Evolutionary conservation across 2,329 filamentous ascomycete genomes (phyloP).

Genomic region (Paradendryphiella salina): DNA sequence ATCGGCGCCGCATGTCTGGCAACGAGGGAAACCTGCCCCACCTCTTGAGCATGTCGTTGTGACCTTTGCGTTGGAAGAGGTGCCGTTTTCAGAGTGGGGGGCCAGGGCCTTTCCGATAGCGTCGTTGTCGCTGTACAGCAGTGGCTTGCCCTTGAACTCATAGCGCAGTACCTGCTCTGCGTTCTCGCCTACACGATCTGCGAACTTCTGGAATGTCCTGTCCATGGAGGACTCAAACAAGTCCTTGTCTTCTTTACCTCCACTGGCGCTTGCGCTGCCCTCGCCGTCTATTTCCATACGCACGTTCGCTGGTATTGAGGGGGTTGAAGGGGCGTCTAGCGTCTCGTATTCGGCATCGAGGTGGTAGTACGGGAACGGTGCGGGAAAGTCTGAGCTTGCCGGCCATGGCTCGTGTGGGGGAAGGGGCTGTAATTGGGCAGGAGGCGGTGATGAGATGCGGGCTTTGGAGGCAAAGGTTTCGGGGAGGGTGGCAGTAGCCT

Average conservation of each 20-base stretch:
- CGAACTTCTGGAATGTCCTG: slow-evolving; percentile 56
- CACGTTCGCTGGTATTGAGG: slow-evolving; percentile 54
- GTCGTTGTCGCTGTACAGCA: slow-evolving; percentile 82
- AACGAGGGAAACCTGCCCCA: slow-evolving; percentile 66
- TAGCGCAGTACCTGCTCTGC: slow-evolving; percentile 57
- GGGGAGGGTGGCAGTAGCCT: slow-evolving; percentile 60
- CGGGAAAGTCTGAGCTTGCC: slow-evolving; percentile 62
- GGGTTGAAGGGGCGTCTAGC: slow-evolving; percentile 62
- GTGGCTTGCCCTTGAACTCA: slow-evolving; percentile 53
- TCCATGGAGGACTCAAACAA: slow-evolving; percentile 55
- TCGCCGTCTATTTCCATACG: slow-evolving; percentile 49
- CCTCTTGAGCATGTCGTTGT: slow-evolving; percentile 30
- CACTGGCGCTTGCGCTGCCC: slow-evolving; percentile 28
- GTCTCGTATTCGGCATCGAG: slow-evolving; percentile 91
- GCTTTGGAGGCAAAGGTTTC: slow-evolving; percentile 76
- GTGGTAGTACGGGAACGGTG: slow-evolving; percentile 75
- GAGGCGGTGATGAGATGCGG: slow-evolving; percentile 53
- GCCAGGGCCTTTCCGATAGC: slow-evolving; percentile 68
- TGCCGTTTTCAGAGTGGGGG: slow-evolving; percentile 33
- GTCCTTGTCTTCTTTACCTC: slow-evolving; percentile 52
- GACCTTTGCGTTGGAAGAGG: slow-evolving; percentile 34
- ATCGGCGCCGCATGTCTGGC: slow-evolving; percentile 71
- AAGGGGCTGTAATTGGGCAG: slow-evolving; percentile 41
- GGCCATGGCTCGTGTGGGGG: slow-evolving; percentile 75
- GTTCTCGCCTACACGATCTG: slow-evolving; percentile 56